A percentile compares a stretch with the other conserved stretches of the same genome.
Conservation (phyloP, 2,329 filamentous ascomycete genomes). For the Apiospora aurea region DNA sequence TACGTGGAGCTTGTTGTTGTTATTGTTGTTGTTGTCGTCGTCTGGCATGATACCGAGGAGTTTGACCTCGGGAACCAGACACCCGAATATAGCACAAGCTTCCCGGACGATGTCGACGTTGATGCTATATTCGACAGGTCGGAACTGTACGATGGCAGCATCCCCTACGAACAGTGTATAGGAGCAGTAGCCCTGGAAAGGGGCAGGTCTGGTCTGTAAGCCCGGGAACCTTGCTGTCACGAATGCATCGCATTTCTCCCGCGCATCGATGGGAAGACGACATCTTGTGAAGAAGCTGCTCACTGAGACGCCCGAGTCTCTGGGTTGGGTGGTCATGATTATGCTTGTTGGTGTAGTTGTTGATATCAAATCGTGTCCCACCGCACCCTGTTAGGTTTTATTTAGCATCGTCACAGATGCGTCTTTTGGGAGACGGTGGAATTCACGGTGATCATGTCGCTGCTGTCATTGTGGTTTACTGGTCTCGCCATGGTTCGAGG, state of each 20-base stretch:
- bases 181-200: constrained; percentile 59
- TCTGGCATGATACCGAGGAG: constrained; percentile 39
- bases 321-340: constrained; percentile 27
- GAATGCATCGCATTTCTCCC: constrained; percentile 43
- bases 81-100: constrained; percentile 49
- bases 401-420: too few species aligned
- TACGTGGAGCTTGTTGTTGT: constrained; percentile 41
- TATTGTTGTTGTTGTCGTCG: constrained; percentile 29
- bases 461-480: not conserved
- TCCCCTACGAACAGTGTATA: constrained; percentile 53
- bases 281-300: constrained; percentile 41
- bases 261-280: constrained; percentile 35
- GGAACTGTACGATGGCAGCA: constrained; percentile 55
- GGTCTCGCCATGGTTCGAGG: not conserved
- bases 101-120: constrained; percentile 46
- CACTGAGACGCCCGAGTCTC: constrained; percentile 38
- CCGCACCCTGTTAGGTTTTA: not conserved
- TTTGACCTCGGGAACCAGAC: constrained; percentile 50
- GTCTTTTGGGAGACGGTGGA: not conserved
- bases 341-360: not conserved
- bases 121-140: constrained; percentile 51
- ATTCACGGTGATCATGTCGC: not conserved
- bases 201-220: constrained; percentile 40
- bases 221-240: constrained; percentile 42
- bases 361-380: not conserved